Conservation (phyloP, 1,284 basidiomycete species). For the Boletus mariae region DNA sequence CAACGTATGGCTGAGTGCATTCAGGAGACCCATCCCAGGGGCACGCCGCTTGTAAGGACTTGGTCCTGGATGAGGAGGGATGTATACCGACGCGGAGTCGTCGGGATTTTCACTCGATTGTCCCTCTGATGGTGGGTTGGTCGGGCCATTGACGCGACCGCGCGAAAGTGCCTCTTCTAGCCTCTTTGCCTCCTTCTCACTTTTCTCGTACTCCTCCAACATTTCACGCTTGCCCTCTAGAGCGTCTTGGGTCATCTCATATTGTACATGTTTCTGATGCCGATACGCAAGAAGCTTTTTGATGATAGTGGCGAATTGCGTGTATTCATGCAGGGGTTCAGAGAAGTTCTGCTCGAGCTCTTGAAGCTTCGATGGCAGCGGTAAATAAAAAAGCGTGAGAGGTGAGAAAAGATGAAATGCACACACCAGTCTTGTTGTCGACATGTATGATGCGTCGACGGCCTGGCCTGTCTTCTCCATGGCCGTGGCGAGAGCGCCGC, state of each 20-base stretch:
- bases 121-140: conserved; percentile 29
- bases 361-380: conserved; percentile 61
- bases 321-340: conserved; percentile 94
- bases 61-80: conserved; percentile 74
- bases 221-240: conserved; percentile 85
- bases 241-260: conserved; percentile 92
- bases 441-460: conserved; percentile 90
- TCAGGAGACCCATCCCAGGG: conserved; percentile 85
- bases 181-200: conserved; percentile 86
- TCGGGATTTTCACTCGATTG: conserved; percentile 35
- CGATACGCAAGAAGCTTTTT: conserved; percentile 91
- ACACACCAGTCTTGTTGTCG: conserved; percentile 79
- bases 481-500: conserved; percentile 65
- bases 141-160: conserved; percentile 40
- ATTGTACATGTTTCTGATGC: conserved; percentile 98
- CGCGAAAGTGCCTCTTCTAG: conserved; percentile 82
- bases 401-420: conserved; percentile 5
- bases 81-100: conserved; percentile 42
- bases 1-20: conserved; percentile 90
- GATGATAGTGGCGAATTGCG: conserved; percentile 93
- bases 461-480: conserved; percentile 95
- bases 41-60: conserved; percentile 58
- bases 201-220: conserved; percentile 88
- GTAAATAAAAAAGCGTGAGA: conserved; percentile 9
- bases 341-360: conserved; percentile 91